phyloP scores from a whole-genome alignment of 352 stramenopile species.

The Pythium myriotylum region DNA sequence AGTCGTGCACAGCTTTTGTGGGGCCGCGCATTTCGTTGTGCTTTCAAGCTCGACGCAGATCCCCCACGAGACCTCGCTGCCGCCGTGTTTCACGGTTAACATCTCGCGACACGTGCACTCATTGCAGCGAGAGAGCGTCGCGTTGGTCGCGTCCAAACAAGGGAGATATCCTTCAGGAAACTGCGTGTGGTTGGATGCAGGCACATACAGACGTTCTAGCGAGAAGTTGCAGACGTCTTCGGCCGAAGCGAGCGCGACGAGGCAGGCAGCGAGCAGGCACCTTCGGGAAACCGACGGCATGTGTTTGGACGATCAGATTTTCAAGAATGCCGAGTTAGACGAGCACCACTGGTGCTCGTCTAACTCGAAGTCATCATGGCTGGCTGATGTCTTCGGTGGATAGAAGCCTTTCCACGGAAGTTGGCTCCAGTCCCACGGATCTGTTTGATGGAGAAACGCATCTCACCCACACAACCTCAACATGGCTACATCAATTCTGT shows the following conservation, averaged over 20 bases:
- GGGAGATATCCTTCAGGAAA: neutral
- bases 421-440: neutral
- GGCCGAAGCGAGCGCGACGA: neutral
- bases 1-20: neutral
- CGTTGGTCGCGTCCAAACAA: neutral
- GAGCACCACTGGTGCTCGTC: no score
- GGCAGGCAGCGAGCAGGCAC: no score
- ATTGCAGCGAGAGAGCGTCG: neutral
- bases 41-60: neutral
- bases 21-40: neutral
- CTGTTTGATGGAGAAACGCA: neutral
- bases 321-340: no score
- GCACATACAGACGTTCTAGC: neutral
- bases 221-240: neutral
- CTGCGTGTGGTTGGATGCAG: neutral
- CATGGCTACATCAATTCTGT: conserved; percentile 5
- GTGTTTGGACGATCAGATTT: no score
- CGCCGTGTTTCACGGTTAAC: neutral
- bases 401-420: no score
- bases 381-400: no score
- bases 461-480: conserved; percentile 1
- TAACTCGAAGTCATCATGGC: no score
- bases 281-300: no score
- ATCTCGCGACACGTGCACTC: neutral
- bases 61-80: neutral